Base-by-base conservation (phyloP, 164 flowering plant species). In the Magnolia changhungtana region DNA sequence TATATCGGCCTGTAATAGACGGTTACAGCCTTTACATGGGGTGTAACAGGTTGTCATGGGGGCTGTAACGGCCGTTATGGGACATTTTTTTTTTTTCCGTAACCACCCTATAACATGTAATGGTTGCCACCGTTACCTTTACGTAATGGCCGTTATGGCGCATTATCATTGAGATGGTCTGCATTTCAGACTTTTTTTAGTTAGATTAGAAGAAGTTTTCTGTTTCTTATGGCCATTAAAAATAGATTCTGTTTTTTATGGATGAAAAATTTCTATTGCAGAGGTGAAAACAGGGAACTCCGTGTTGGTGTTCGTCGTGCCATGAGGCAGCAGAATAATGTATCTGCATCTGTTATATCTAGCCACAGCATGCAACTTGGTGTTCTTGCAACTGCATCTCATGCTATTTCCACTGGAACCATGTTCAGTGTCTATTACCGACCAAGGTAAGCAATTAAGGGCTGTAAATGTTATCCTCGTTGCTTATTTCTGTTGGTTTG, bases 351-450 rank as follows among this genome's bases (percentile, higher is more conserved):
- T n/a, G 81, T 91, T 52, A 77, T 90, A 73, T 85, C 95, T 0
- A 70, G 87, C 66, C 85, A 81, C 9, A 86, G 88, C 80, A 91
- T 91, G 92, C 89, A 83, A 66, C 87, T 82, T 64, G 95, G 92
- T 20, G 79, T 89, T 19, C 86, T 90, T 55, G 88, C 94, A 2
- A 85, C 85, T 49, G 89, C 89, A 20, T 81, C 63, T 69, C 89
- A 90, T 80, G 95, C 95, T 24, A 23, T 88, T 71, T 76, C 83
- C 10, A 81, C 90, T 58, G 86, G 89, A 72, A 80, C 85, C 72
- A 77, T 85, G 85, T 89, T 90, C 72, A 83, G 77, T 45, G 84
- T 90, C 29, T 88, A 79, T 72, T 88, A 85, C 73, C 83, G 72
- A 65, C 95, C 95, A 19, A 83, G 92, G 94, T 90, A 80, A 79